Evolutionary conservation across 1,139 yeast genomes (phyloP), one percentile per base, ranked within the genome.

Genomic region (Casaregolazyma suthepensis): DNA sequence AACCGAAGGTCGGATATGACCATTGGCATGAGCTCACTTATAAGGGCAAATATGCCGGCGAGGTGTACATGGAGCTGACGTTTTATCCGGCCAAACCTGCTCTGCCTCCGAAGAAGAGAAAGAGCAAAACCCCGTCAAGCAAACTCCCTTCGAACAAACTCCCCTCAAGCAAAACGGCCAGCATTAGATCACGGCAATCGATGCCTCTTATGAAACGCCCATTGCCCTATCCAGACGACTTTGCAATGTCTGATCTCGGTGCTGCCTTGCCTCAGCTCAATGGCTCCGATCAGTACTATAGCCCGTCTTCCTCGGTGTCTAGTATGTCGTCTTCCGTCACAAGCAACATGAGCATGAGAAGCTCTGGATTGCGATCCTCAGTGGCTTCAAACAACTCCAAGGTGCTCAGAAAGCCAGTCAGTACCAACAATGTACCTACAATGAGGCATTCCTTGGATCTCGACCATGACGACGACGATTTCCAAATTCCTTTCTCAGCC

Each of bases 41-140:
- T 64, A 81, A 81, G 54, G 85, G 82, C n/a, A 79, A 82, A 62
- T 81, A 87, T 53, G 96, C 97, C 0, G 99, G 99, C 1, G 87
- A 82, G 70, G 81, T 93, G 1, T 91, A 85, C 68, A 71, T 94
- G 53, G 98, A 93, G 65, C 85, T 93, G 86, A 89, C 98, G 0
- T 93, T 88, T 65, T 89, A 88, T 65, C 94, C 96, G 2, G 47
- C 60, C 5, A 53, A 53, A 31, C 66, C 67, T 3, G 52, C 54
- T 13, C 55, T 62, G 31, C 67, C 67, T 5, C 62, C 62, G 22
- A 62, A 60, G 54, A 52, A 51, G 45, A 52, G 48, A 43, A 44
- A 35, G 48, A 50, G 49, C 20, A 50, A 45, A 50, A 51, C 45
- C 17, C 9, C 40, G 17, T 38, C 52, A 6, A 43, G 40, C 17